phyloP scores from a whole-genome alignment of 2,329 filamentous ascomycete species.

The Phialemonium atrogriseum region DNA sequence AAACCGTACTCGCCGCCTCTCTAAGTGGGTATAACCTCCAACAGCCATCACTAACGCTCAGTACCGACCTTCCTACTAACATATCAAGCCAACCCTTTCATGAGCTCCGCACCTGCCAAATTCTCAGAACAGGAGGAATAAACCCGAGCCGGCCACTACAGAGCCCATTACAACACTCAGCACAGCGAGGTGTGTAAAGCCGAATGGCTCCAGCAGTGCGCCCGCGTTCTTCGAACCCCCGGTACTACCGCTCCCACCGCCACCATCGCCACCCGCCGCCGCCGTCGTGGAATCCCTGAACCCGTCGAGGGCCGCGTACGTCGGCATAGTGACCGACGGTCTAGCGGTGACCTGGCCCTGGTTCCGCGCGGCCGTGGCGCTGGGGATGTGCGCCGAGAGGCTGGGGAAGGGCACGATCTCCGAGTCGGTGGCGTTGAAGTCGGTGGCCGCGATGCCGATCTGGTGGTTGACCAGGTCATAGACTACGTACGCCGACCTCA shows the following conservation, averaged over 20 bases:
- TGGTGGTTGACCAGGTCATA: slow-evolving; percentile 52
- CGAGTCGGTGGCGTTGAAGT: slow-evolving; percentile 43
- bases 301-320: slow-evolving; percentile 26
- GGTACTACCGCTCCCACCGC: too few relatives aligned
- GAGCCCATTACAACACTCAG: slow-evolving; percentile 21
- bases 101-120: too few relatives aligned
- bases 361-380: slow-evolving; percentile 34
- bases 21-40: slow-evolving; percentile 2
- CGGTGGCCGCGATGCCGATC: slow-evolving; percentile 44
- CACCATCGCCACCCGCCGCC: slow-evolving; percentile 2
- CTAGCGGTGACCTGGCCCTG: slow-evolving; percentile 24
- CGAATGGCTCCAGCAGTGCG: background rate
- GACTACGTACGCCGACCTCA: slow-evolving; percentile 52
- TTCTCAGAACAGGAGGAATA: slow-evolving; percentile 15
- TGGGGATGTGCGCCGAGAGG: slow-evolving; percentile 40
- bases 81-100: too few relatives aligned
- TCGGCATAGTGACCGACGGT: slow-evolving; percentile 19
- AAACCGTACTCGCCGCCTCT: too few relatives aligned
- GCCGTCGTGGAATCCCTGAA: slow-evolving; percentile 20
- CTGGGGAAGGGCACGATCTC: slow-evolving; percentile 43
- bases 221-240: slow-evolving; percentile 4
- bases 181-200: slow-evolving; percentile 2
- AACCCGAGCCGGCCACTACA: slow-evolving; percentile 23
- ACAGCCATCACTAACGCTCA: background rate
- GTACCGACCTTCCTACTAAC: background rate